phyloP scores from a whole-genome alignment of 192 early-diverging fungal genomes.

The Phlyctochytrium planicorne region DNA sequence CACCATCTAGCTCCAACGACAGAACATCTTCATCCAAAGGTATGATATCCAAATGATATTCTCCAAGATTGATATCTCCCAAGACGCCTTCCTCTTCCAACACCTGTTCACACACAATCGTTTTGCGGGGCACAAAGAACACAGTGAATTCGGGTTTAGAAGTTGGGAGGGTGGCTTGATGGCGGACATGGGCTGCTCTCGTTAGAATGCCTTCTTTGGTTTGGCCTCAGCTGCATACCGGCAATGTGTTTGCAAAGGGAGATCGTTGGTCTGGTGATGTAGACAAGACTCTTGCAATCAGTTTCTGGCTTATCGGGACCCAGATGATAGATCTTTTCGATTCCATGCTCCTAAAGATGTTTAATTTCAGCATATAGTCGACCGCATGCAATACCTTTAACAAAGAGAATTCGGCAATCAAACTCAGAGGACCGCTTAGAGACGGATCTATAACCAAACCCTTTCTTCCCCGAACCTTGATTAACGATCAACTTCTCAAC shows the following conservation, averaged over 20 bases:
- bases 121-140: slow-evolving; percentile 87
- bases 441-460: slow-evolving; percentile 85
- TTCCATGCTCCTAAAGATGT: slow-evolving; percentile 80
- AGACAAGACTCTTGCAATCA: slow-evolving; percentile 75
- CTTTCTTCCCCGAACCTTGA: slow-evolving; percentile 83
- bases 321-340: slow-evolving; percentile 90
- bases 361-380: background rate
- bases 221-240: slow-evolving; percentile 53
- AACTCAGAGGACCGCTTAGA: slow-evolving; percentile 79
- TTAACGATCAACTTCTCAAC: background rate
- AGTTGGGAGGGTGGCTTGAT: no score
- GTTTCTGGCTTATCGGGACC: slow-evolving; percentile 63
- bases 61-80: slow-evolving; percentile 81
- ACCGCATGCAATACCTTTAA: slow-evolving; percentile 59
- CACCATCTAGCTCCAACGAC: slow-evolving; percentile 80
- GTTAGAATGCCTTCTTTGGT: background rate
- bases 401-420: slow-evolving; percentile 83
- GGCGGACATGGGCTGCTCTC: slow-evolving; percentile 13
- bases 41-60: slow-evolving; percentile 88
- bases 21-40: slow-evolving; percentile 89
- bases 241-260: slow-evolving; percentile 80
- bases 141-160: slow-evolving; percentile 35
- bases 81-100: slow-evolving; percentile 91
- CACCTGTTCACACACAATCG: slow-evolving; percentile 88
- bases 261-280: slow-evolving; percentile 77